Base-by-base conservation (phyloP, 495 filamentous ascomycete genomes). In the Annulohypoxylon bovei region DNA sequence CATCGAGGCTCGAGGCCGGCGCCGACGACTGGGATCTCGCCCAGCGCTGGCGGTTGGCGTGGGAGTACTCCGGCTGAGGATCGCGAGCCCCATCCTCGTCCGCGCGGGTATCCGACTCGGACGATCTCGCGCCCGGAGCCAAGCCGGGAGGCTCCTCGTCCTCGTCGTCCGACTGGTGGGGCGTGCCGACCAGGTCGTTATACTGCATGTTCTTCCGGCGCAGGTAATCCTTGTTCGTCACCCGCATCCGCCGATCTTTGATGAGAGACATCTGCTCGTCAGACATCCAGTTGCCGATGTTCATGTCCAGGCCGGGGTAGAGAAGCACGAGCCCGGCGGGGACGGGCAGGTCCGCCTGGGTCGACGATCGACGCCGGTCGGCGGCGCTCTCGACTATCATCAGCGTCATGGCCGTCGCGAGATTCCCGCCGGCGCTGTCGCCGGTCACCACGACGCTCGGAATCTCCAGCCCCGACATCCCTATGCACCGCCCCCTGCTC, bases 261-360 rank as follows among this genome's bases (percentile, higher is more conserved):
- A 99, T 97, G 39, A 98, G 81, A 0, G 92, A 85, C 93, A 98
- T 95, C 76, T 98, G 94, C 76, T 98, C 95, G 71, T 99, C 96
- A 0, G 91, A 93, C 94, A 99, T 98, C 95, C 95, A 99, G 72
- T 93, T 98, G n/a, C 92, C 91, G 54, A 98, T 97, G 76, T 93
- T 97, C 89, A 98, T 91, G 73, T 97, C 96, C 61, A 99, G 82
- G 0, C 88, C 88, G 1, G 95, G 95, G 75, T 99, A 99, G 27
- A 96, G 89, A 39, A 98, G 83, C 1, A 98, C 84, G 9, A 98
- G 73, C 0, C 93, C 96, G 68, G 89, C 91, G 0, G 95, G 95
- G 3, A 88, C 76, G 1, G 95, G 93, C 1, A 99, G 83, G 39
- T 81, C 77, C 23, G 82, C 79, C 58, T 91, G 87, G 1, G 87